Conservation (phyloP, 768 basidiomycete species). For the Pleurotus cornucopiae region DNA sequence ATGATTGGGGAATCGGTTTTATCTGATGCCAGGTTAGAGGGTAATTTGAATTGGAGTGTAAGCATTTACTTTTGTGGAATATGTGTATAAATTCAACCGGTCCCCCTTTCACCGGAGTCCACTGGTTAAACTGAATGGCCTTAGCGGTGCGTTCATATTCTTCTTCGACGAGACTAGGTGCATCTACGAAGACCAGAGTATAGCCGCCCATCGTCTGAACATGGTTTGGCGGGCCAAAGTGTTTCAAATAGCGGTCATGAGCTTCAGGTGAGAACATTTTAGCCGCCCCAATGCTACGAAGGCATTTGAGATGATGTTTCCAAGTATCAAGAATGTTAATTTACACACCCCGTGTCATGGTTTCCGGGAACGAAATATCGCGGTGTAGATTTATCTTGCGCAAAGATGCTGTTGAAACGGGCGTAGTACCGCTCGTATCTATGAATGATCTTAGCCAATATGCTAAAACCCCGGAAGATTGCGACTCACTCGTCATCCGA, state of each 20-base stretch:
- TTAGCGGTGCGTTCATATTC: conserved; percentile 46
- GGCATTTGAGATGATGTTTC: conserved; percentile 17
- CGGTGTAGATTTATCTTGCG: conserved; percentile 39
- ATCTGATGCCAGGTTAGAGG: not conserved
- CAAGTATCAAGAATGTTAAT: conserved; percentile 17
- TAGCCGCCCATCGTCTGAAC: conserved; percentile 65
- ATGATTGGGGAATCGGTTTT: conserved; percentile 44
- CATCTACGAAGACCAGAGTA: conserved; percentile 68
- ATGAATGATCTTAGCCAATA: conserved; percentile 3
- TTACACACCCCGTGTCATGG: conserved; percentile 75
- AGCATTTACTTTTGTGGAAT: conserved; percentile 29
- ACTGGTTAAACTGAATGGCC: conserved; percentile 37
- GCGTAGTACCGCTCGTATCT: conserved; percentile 73
- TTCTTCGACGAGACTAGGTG: conserved; percentile 72
- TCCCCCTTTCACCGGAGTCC: conserved; percentile 45
- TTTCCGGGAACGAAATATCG: conserved; percentile 83
- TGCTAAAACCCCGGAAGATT: conserved; percentile 3
- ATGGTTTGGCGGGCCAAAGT: conserved; percentile 76
- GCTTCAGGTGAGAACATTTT: conserved; percentile 41
- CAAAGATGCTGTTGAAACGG: conserved; percentile 73
- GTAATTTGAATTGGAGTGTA: not conserved
- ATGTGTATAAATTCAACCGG: conserved; percentile 51
- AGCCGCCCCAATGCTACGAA: conserved; percentile 42
- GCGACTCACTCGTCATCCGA: conserved; percentile 61
- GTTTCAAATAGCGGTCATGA: conserved; percentile 54